Evolutionary conservation across 192 early-diverging fungal genomes (phyloP).

Genomic region (Thamnidium elegans): DNA sequence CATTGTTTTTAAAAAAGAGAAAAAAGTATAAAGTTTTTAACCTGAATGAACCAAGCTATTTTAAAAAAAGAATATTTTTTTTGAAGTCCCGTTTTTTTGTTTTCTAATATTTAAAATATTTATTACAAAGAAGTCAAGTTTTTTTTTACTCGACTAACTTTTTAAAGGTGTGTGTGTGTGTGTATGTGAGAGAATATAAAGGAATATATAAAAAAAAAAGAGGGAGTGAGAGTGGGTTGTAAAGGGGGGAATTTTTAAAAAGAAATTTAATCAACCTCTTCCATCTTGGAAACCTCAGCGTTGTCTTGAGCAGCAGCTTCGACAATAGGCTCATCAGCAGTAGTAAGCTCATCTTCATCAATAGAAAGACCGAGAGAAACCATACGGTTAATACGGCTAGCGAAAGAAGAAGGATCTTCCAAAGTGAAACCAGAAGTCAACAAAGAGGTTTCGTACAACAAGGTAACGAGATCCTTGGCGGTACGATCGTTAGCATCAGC

Average conservation of each 20-base stretch:
- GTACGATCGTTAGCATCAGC: slow-evolving; percentile 98
- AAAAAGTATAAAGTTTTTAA: background rate
- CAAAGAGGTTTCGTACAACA: slow-evolving; percentile 94
- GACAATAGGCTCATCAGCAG: slow-evolving; percentile 35
- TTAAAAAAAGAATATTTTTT: background rate
- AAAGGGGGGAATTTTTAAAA: too few relatives aligned
- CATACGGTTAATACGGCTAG: slow-evolving; percentile 97
- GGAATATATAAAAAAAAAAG: too few relatives aligned
- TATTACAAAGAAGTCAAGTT: too few relatives aligned
- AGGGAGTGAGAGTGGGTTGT: too few relatives aligned
- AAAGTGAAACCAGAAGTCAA: slow-evolving; percentile 97
- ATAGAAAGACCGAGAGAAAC: slow-evolving; percentile 97
- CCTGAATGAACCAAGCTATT: background rate
- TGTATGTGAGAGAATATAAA: too few relatives aligned
- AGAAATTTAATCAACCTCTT: slow-evolving; percentile 63
- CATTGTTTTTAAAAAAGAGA: background rate
- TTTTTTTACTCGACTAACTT: too few relatives aligned
- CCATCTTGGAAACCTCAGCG: slow-evolving; percentile 62
- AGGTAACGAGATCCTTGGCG: slow-evolving; percentile 92
- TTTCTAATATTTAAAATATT: too few relatives aligned
- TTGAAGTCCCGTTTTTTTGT: background rate
- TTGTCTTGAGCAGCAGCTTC: slow-evolving; percentile 50
- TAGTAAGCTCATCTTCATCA: slow-evolving; percentile 63
- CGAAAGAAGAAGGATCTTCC: slow-evolving; percentile 92
- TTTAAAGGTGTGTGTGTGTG: too few relatives aligned